Evolutionary conservation across 495 filamentous ascomycete genomes (phyloP), one percentile per base, ranked within the genome.

Genomic region (Penicillium paxilli): DNA sequence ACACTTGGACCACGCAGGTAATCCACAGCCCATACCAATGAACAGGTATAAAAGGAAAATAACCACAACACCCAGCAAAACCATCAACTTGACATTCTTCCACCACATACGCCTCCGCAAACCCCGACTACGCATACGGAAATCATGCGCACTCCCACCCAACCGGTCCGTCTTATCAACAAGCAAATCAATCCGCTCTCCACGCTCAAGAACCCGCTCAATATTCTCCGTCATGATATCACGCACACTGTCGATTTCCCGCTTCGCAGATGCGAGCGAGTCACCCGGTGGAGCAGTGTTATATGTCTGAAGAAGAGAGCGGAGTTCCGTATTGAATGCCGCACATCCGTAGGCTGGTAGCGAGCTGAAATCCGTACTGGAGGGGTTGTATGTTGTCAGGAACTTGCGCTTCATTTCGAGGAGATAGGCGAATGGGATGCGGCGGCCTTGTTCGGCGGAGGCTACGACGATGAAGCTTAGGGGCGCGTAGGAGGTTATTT

Each of bases 161-260:
- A 97, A 66, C 54, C 91, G 78, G 66, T 96, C 93, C 54, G 95
- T 99, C 84, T 98, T 99, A 66, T 98, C 92, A 25, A 99, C 92
- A 50, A 99, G 76, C 65, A 96, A 65, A 78, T 97, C 92, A 60
- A 99, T 96, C 59, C 92, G 80, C 80, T 97, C 94, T 16, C 94
- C 94, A 2, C 94, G 77, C 81, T 99, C 94, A 44, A 99, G 69
- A 61, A 99, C 83, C 50, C 92, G 80, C 82, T 99, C 94, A 60
- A 99, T 99, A 72, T 98, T 99, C 76, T 95, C 85, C 49, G 92
- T 96, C 94, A 99, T 99, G 66, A 99, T 96, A 25, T 92, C 91
- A 41, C 88, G 78, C 37, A 96, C 94, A 57, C 88, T 90, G 51
- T 96, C 92, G 60, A 99, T 97, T 76, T 98, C 95, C 23, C 80